Percentiles rank a stretch among this genome's conserved stretches.
Evolutionary conservation across 352 stramenopile genomes (phyloP).

Genomic region (Phytophthora fragariae): DNA sequence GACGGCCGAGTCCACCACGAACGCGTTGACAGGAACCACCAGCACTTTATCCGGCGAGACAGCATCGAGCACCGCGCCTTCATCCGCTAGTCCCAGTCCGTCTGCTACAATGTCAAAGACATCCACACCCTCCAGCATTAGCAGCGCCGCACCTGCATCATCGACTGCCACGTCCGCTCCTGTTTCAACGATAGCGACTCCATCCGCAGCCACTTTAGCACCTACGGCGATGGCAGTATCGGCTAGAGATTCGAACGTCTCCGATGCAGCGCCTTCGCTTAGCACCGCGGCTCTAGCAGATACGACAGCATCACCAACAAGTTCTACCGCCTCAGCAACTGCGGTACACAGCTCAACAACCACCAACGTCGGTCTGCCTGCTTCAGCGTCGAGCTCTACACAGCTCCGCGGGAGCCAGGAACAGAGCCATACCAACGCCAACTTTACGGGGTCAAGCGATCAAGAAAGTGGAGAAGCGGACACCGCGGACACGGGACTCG

Average conservation of each 20-base stretch:
- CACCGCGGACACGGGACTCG: slow-evolving; percentile 1
- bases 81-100: neutral
- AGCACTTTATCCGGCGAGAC: neutral
- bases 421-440: slow-evolving; percentile 11
- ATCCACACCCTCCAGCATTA: neutral
- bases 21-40: slow-evolving; percentile 19
- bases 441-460: slow-evolving; percentile 11
- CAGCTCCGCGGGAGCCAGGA: slow-evolving; percentile 1
- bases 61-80: neutral
- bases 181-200: neutral
- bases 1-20: slow-evolving; percentile 19
- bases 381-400: neutral
- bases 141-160: slow-evolving; percentile 12
- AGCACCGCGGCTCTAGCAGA: neutral
- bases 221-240: neutral
- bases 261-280: slow-evolving; percentile 6
- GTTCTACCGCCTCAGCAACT: neutral
- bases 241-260: neutral
- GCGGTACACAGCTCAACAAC: neutral
- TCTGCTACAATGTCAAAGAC: neutral
- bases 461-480: slow-evolving; percentile 13
- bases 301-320: slow-evolving; percentile 1
- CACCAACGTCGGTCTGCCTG: neutral
- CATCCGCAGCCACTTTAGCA: neutral
- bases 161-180: slow-evolving; percentile 14